A percentile compares a stretch with the other conserved stretches of the same genome.
Conservation (phyloP, 2,329 filamentous ascomycete species). For the Aureobasidium mangrovei region DNA sequence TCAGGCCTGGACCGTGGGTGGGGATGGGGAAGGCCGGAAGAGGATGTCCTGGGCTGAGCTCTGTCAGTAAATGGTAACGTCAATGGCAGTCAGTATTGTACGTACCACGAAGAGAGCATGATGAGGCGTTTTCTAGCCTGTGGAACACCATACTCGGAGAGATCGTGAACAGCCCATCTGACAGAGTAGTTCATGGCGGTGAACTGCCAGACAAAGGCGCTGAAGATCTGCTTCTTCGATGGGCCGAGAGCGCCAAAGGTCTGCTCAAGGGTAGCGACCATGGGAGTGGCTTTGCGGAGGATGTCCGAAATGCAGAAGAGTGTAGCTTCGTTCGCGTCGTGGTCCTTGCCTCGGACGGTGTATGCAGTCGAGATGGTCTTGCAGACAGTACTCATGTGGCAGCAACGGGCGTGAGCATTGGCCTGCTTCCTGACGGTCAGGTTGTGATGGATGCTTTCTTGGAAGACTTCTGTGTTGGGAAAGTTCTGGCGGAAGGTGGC, state of each 20-base stretch:
- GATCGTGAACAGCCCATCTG: constrained; percentile 54
- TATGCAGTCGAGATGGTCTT: constrained; percentile 68
- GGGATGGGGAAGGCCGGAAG: constrained; percentile 55
- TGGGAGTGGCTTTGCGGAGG: constrained; percentile 50
- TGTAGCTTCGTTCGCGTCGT: constrained; percentile 58
- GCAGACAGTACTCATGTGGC: constrained; percentile 69
- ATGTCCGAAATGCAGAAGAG: constrained; percentile 43
- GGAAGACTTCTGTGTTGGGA: constrained; percentile 21
- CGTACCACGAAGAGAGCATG: constrained; percentile 44
- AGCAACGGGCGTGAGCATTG: background rate
- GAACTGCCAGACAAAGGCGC: constrained; percentile 54
- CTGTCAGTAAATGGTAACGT: constrained; percentile 12
- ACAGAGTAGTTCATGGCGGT: constrained; percentile 59
- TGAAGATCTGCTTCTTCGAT: constrained; percentile 47
- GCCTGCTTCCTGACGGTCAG: background rate
- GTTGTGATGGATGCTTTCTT: constrained; percentile 11
- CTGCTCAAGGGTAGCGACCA: constrained; percentile 70
- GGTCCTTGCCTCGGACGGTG: constrained; percentile 47
- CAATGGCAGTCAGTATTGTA: constrained; percentile 20
- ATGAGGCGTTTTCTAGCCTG: constrained; percentile 43
- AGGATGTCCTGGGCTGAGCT: constrained; percentile 56
- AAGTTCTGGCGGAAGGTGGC: constrained; percentile 54
- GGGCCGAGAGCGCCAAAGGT: constrained; percentile 56
- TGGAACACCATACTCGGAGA: constrained; percentile 41
- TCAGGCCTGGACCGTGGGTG: constrained; percentile 23